Conservation (phyloP, 305 asterid genomes). For the Galium porrigens region DNA sequence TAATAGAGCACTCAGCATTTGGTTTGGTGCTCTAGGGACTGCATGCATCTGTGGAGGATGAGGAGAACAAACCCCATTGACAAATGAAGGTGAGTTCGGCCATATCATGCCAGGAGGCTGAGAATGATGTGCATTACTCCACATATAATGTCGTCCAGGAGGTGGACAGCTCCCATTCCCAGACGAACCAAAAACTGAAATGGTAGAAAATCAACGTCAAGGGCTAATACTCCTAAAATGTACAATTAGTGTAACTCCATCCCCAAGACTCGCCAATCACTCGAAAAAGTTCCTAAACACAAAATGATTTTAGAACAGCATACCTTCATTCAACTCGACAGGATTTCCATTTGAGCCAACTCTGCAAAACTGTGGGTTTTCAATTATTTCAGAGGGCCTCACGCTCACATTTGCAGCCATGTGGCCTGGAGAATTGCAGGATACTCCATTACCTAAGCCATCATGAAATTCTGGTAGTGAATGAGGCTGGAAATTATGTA, state of each 20-base stretch:
- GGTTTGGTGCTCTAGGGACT: constrained; percentile 65
- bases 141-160: constrained; percentile 71
- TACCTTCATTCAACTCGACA: constrained; percentile 58
- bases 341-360: constrained; percentile 44
- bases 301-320: constrained; percentile 12
- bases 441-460: constrained; percentile 49
- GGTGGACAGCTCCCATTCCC: constrained; percentile 75
- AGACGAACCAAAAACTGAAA: constrained; percentile 54
- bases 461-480: constrained; percentile 77
- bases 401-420: constrained; percentile 45
- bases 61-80: constrained; percentile 48
- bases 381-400: constrained; percentile 44
- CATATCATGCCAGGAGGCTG: constrained; percentile 63
- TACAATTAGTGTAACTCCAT: background rate
- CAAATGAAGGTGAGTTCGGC: constrained; percentile 77
- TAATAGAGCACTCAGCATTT: constrained; percentile 42
- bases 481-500: constrained; percentile 53
- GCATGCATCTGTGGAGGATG: constrained; percentile 66
- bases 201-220: background rate
- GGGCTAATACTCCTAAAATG: background rate
- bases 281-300: background rate
- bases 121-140: constrained; percentile 61
- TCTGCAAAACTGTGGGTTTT: constrained; percentile 51
- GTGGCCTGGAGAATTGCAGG: constrained; percentile 51
- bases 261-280: background rate